Percentiles rank a stretch among this genome's conserved stretches.
phyloP scores from a whole-genome alignment of 495 filamentous ascomycete genomes.

The Xylaria venustula region DNA sequence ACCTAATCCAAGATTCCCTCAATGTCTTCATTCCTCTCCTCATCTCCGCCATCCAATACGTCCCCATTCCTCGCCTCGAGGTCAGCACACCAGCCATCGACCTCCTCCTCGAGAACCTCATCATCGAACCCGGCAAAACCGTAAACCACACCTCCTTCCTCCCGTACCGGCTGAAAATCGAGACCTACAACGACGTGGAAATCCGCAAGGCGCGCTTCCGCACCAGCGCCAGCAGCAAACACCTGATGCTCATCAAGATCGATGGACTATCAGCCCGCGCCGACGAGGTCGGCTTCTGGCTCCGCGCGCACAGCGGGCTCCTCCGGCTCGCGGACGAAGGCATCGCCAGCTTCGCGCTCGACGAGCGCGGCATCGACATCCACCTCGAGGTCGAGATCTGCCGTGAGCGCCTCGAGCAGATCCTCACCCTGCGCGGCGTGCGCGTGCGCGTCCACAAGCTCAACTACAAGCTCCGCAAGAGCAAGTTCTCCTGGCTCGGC shows the following conservation, averaged over 20 bases:
- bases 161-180: constrained; percentile 75
- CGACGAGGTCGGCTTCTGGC: constrained; percentile 79
- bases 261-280: constrained; percentile 79
- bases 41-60: constrained; percentile 73
- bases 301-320: constrained; percentile 62
- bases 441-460: constrained; percentile 83
- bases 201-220: constrained; percentile 76
- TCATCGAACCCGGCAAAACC: constrained; percentile 83
- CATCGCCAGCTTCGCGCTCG: constrained; percentile 79
- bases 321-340: constrained; percentile 75
- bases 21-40: constrained; percentile 79
- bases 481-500: constrained; percentile 69
- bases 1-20: constrained; percentile 69
- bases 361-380: constrained; percentile 83
- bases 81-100: constrained; percentile 79
- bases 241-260: constrained; percentile 70
- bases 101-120: constrained; percentile 83
- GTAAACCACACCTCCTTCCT: constrained; percentile 87
- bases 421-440: constrained; percentile 73
- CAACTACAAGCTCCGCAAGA: constrained; percentile 70
- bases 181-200: constrained; percentile 83
- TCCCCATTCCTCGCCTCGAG: constrained; percentile 86
- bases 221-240: constrained; percentile 63
- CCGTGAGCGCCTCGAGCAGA: constrained; percentile 69
- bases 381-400: constrained; percentile 79